phyloP scores from a whole-genome alignment of 2,329 filamentous ascomycete genomes.

The Ascochyta clinopodiicola region DNA sequence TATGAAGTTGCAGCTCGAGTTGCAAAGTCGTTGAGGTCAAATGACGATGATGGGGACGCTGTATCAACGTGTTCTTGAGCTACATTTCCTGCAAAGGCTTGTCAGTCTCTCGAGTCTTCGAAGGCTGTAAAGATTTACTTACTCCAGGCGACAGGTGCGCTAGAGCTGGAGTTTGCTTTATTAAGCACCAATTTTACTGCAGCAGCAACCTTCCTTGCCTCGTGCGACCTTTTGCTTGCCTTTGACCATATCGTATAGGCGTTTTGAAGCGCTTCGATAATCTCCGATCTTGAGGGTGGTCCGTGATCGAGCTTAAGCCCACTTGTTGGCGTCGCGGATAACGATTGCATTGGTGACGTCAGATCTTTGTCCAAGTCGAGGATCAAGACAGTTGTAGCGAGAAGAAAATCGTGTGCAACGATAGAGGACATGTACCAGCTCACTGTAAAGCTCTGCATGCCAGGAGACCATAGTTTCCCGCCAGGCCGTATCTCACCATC shows the following conservation, averaged over 20 bases:
- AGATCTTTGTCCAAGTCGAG: conserved; percentile 50
- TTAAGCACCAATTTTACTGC: conserved; percentile 38
- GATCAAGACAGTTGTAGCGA: conserved; percentile 57
- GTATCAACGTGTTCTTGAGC: conserved; percentile 2
- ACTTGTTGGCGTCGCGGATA: neutral
- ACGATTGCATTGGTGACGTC: conserved; percentile 18
- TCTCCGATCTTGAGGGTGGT: conserved; percentile 33
- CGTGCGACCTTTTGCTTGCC: conserved; percentile 36
- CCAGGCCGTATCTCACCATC: conserved; percentile 51
- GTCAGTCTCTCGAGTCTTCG: neutral
- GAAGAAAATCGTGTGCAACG: conserved; percentile 55
- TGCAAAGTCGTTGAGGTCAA: conserved; percentile 24
- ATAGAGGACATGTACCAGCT: conserved; percentile 55
- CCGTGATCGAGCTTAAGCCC: conserved; percentile 27
- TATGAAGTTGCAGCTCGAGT: neutral
- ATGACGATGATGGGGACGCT: conserved; percentile 20
- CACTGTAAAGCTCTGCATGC: conserved; percentile 48
- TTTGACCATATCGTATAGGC: conserved; percentile 36
- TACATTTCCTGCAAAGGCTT: neutral
- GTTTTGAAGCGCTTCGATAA: conserved; percentile 30
- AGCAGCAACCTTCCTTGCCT: conserved; percentile 39
- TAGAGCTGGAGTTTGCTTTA: conserved; percentile 23
- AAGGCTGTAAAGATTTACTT: neutral
- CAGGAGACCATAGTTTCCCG: conserved; percentile 36
- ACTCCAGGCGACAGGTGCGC: conserved; percentile 10